Conservation (phyloP, 2,329 filamentous ascomycete species). For the Botrytis fragariae region DNA sequence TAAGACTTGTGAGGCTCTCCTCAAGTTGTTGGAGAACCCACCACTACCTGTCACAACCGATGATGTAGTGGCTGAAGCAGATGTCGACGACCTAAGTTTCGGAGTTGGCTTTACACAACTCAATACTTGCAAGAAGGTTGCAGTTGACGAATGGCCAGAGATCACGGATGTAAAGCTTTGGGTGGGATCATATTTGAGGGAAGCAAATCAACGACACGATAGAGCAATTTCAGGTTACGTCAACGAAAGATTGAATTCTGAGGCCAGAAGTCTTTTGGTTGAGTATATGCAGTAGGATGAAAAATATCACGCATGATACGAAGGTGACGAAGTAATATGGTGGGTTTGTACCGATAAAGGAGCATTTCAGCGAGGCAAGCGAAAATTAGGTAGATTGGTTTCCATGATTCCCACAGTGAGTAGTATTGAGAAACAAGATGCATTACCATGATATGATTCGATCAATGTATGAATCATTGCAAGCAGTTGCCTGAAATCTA, state of each 20-base stretch:
- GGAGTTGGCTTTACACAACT: conserved; percentile 92
- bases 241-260: conserved; percentile 63
- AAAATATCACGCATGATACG: conserved; percentile 8
- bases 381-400: conserved; percentile 19
- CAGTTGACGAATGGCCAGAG: conserved; percentile 81
- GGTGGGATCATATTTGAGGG: conserved; percentile 65
- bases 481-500: not conserved
- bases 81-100: conserved; percentile 93
- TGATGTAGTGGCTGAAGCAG: conserved; percentile 79
- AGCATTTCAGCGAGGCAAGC: conserved; percentile 19
- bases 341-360: conserved; percentile 18
- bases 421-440: conserved; percentile 14
- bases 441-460: not conserved
- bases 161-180: conserved; percentile 75
- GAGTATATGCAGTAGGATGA: conserved; percentile 46
- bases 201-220: conserved; percentile 69
- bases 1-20: conserved; percentile 82
- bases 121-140: conserved; percentile 78
- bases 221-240: conserved; percentile 72
- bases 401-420: conserved; percentile 20
- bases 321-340: conserved; percentile 15
- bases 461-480: not conserved
- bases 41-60: conserved; percentile 66
- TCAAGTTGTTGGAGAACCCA: conserved; percentile 86
- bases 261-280: conserved; percentile 50